Base-by-base conservation (phyloP, 2,329 filamentous ascomycete genomes). In the Setomelanomma holmii region DNA sequence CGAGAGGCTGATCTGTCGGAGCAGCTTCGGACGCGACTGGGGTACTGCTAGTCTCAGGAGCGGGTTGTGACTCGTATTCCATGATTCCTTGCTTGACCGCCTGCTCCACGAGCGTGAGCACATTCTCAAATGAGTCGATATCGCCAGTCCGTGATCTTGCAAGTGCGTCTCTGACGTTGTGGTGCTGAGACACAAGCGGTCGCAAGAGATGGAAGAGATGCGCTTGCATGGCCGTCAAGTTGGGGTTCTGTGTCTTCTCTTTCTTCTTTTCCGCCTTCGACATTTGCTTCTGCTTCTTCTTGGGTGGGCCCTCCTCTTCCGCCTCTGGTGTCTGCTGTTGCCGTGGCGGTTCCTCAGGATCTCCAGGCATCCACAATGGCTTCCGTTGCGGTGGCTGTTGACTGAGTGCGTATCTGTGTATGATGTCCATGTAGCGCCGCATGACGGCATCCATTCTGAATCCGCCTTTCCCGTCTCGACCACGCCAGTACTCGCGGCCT, bases 121-220 rank as follows among this genome's bases (percentile, higher is more conserved):
- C 86, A 10, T 85, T 81, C 73, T 98, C 93, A 67, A 90, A 93
- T 0, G 84, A 86, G 1, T 82, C 79, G 48, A 98, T 85, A 62
- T 96, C 89, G 30, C 89, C 89, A 0, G 85, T 80, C 17, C 83
- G 78, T 14, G 82, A 84, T 55, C 81, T 81, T 0, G 91, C 93
- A 2, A 99, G 82, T n/a, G 88, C 85, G 70, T 98, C 91, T 24
- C 95, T 86, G 24, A 98, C 86, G 61, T 95, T 84, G 20, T 90
- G 93, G 75, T 97, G 90, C 56, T 82, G 84, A 2, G 87, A 81
- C 27, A 99, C 87, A 20, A 98, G 84, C 24, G 93, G 87, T 14
- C 93, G 85, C 19, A 98, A 83, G 21, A 99, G 84, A 72, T 96
- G 90, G 80, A 99, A 99, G 38, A 97, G 84, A 74, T 99, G 95